These are phyloP conservation scores for Colletotrichum lini DNA, from an alignment of 2,329 filamentous ascomycete species.

Conservation along the genomic window DNA sequence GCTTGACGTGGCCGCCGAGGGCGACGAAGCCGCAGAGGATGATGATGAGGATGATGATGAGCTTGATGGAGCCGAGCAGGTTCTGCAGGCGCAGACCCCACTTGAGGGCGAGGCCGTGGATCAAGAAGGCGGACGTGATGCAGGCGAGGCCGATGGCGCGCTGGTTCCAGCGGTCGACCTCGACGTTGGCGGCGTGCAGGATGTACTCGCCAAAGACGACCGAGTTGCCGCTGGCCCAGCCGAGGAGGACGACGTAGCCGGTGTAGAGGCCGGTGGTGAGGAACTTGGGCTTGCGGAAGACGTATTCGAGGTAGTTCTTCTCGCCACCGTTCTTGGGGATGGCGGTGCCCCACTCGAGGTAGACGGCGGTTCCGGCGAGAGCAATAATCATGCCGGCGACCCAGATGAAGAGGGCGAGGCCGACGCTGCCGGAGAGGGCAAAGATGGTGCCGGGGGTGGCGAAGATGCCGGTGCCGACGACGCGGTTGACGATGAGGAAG, in stretches of 20 bases:
- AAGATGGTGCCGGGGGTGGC: conserved; percentile 74
- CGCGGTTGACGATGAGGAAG: conserved; percentile 75
- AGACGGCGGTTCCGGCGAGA: conserved; percentile 73
- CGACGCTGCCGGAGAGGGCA: conserved; percentile 70
- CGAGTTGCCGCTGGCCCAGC: conserved; percentile 77
- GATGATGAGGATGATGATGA: conserved; percentile 76
- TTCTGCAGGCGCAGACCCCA: conserved; percentile 80
- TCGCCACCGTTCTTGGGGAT: conserved; percentile 76
- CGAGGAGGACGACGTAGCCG: conserved; percentile 74
- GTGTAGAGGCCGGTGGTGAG: conserved; percentile 73
- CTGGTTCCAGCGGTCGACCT: conserved; percentile 77
- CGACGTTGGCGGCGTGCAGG: conserved; percentile 73
- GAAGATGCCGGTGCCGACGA: conserved; percentile 78
- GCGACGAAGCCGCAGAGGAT: conserved; percentile 74
- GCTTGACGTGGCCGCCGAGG: conserved; percentile 71
- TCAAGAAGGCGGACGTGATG: conserved; percentile 74
- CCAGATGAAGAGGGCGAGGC: conserved; percentile 75
- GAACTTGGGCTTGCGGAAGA: conserved; percentile 73
- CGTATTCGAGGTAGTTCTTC: conserved; percentile 78
- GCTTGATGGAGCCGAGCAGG: conserved; percentile 74
- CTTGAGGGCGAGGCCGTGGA: conserved; percentile 75
- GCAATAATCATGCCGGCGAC: conserved; percentile 74
- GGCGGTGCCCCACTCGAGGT: conserved; percentile 76
- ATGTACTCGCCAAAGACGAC: conserved; percentile 81
- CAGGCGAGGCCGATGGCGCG: conserved; percentile 76